Conservation (phyloP, 345 rosid species). For the Citrus sp. region DNA sequence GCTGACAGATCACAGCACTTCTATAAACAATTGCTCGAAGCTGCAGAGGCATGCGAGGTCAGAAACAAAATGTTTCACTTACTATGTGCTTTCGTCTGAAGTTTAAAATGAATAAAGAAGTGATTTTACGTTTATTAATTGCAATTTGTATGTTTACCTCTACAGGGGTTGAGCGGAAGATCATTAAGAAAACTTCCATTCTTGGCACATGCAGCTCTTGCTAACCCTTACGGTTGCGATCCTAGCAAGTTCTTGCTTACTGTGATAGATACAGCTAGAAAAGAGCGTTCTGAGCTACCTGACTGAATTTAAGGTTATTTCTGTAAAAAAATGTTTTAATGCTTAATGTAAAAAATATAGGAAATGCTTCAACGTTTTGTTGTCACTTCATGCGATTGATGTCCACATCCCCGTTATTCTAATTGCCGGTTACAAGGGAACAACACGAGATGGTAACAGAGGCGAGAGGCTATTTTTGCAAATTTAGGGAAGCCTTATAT, state of each 20-base stretch:
- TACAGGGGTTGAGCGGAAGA: constrained; percentile 91
- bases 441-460: neutral
- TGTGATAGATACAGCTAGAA: constrained; percentile 65
- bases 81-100: neutral
- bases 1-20: constrained; percentile 31
- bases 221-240: constrained; percentile 52
- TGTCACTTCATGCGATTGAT: neutral
- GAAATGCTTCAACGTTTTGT: neutral
- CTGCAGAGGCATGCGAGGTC: constrained; percentile 88
- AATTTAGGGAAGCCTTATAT: neutral
- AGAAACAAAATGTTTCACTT: constrained; percentile 13
- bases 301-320: constrained; percentile 33
- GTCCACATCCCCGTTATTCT: neutral
- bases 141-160: constrained; percentile 7
- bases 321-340: constrained; percentile 8
- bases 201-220: constrained; percentile 76
- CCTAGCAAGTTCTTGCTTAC: constrained; percentile 62
- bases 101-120: neutral
- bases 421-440: neutral
- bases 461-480: neutral
- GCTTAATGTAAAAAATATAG: neutral
- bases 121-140: neutral
- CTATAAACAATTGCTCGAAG: constrained; percentile 63
- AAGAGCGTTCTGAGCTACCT: constrained; percentile 67
- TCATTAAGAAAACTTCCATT: constrained; percentile 90